phyloP scores from a whole-genome alignment of 345 rosid species.

The Lenwebbia sp. region DNA sequence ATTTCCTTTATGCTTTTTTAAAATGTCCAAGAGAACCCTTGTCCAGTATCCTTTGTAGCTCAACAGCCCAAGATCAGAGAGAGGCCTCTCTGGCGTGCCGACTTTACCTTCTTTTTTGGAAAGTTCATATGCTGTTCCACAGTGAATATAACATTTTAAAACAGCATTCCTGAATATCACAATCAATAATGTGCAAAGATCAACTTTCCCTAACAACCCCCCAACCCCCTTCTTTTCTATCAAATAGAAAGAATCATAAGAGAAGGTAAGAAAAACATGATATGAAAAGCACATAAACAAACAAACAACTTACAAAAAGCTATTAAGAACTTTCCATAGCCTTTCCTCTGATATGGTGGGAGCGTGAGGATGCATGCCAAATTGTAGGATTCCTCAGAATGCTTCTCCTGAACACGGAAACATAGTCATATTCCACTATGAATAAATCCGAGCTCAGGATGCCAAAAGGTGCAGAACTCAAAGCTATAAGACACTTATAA shows the following conservation, averaged over 20 bases:
- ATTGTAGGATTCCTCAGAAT: slow-evolving; percentile 95
- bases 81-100: slow-evolving; percentile 98
- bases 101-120: slow-evolving; percentile 99
- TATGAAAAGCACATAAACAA: neutral
- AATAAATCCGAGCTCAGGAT: neutral
- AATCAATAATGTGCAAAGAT: neutral
- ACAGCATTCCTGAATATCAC: neutral
- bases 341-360: slow-evolving; percentile 98
- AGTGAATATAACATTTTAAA: neutral
- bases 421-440: neutral
- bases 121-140: slow-evolving; percentile 83
- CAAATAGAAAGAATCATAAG: neutral
- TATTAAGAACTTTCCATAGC: slow-evolving; percentile 91
- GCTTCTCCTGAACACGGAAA: slow-evolving; percentile 69
- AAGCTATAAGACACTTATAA: neutral
- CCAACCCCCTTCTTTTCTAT: neutral
- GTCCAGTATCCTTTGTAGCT: slow-evolving; percentile 99
- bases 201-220: neutral
- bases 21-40: slow-evolving; percentile 81
- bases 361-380: slow-evolving; percentile 96
- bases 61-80: slow-evolving; percentile 88
- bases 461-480: neutral
- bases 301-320: slow-evolving; percentile 75
- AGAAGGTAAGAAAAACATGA: neutral
- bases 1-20: slow-evolving; percentile 97